These are phyloP conservation scores for Syzygium grande DNA, from an alignment of 345 rosid genomes.

Conservation along the genomic window DNA sequence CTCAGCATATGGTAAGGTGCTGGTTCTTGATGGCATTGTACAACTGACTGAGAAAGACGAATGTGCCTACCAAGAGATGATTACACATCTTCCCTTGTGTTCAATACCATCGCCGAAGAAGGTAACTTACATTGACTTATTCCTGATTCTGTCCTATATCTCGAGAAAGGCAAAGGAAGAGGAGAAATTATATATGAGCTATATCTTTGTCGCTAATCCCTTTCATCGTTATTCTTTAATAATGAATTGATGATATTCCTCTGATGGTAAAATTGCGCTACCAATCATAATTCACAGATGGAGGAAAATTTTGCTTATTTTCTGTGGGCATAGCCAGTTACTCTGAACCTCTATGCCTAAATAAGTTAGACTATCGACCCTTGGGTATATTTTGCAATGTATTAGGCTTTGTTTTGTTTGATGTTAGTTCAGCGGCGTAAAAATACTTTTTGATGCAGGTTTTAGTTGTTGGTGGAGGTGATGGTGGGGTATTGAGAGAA, in stretches of 20 bases:
- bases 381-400: neutral
- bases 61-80: constrained; percentile 99
- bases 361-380: neutral
- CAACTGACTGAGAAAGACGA: constrained; percentile 97
- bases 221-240: neutral
- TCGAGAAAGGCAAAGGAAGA: neutral
- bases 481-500: constrained; percentile 94
- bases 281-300: neutral
- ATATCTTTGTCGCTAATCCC: neutral
- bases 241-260: neutral
- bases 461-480: constrained; percentile 99
- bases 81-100: constrained; percentile 93
- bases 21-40: constrained; percentile 93
- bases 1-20: constrained; percentile 81
- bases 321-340: neutral
- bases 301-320: neutral
- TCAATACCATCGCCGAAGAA: constrained; percentile 73
- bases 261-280: neutral
- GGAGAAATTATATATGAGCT: neutral
- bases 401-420: neutral
- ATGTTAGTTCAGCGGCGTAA: neutral
- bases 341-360: neutral
- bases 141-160: neutral
- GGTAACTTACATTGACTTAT: constrained; percentile 22
- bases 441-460: constrained; percentile 32